Conservation (phyloP, 2,329 filamentous ascomycete species). For the Neofusicoccum sp. region DNA sequence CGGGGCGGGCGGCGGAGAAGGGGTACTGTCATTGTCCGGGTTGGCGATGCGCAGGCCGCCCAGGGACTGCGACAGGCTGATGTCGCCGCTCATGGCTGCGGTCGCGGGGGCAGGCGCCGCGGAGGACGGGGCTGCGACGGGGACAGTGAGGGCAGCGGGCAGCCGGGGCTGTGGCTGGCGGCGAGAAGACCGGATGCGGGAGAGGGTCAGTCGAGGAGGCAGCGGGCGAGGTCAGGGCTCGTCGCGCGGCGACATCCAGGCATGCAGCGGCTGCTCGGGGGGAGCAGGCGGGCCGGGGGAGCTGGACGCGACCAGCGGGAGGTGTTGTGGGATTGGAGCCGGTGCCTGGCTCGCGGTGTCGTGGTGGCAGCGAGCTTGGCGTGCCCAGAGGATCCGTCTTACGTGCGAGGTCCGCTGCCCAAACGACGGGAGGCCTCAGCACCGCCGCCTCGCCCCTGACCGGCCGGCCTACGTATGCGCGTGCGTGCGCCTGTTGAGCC, state of each 20-base stretch:
- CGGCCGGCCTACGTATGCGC: slow-evolving; percentile 12
- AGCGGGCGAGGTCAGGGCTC: slow-evolving; percentile 1
- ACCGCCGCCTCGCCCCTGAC: slow-evolving; percentile 2
- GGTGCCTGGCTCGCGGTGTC: slow-evolving; percentile 11
- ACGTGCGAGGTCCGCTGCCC: slow-evolving; percentile 2
- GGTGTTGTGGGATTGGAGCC: slow-evolving; percentile 8
- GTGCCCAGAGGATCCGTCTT: slow-evolving; percentile 6
- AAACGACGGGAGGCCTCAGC: slow-evolving; percentile 12
- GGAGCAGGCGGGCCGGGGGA: slow-evolving; percentile 17
- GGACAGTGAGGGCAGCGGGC: background rate
- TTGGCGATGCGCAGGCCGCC: slow-evolving; percentile 96
- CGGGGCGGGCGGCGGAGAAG: slow-evolving; percentile 28
- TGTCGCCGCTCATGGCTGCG: slow-evolving; percentile 76
- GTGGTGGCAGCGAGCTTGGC: slow-evolving; percentile 11
- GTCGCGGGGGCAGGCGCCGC: background rate
- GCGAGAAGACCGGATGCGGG: background rate
- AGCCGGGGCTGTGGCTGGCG: slow-evolving; percentile 1
- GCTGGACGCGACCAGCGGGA: slow-evolving; percentile 18
- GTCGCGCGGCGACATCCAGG: slow-evolving; percentile 18
- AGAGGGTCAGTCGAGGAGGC: background rate
- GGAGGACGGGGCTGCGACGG: background rate
- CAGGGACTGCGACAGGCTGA: slow-evolving; percentile 87
- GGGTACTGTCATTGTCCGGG: slow-evolving; percentile 68
- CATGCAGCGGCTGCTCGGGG: slow-evolving; percentile 12
- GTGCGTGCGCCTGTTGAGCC: slow-evolving; percentile 11